These are phyloP conservation scores for Paramecium sonneborni DNA, from an alignment of 73 alveolate genomes.

Conservation along the genomic window DNA sequence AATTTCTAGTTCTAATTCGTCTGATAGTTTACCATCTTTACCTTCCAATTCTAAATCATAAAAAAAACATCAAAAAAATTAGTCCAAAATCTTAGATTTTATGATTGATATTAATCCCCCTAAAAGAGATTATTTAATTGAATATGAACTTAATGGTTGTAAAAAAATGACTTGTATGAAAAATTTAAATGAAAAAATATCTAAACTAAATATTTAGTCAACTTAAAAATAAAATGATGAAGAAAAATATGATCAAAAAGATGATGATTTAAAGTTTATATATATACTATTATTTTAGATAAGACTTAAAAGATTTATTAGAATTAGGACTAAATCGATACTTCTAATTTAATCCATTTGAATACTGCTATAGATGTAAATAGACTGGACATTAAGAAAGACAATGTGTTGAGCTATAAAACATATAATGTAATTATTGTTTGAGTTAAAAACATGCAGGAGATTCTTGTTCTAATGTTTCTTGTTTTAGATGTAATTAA, in stretches of 20 bases:
- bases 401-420: not conserved
- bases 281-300: not conserved
- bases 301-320: not conserved
- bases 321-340: not conserved
- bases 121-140: not conserved
- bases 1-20: not conserved
- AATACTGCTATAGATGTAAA: not conserved
- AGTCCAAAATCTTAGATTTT: not conserved
- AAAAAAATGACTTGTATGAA: not conserved
- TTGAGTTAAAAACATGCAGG: not conserved
- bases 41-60: not conserved
- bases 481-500: constrained; percentile 4
- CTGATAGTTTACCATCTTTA: not conserved
- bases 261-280: not conserved
- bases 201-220: not conserved
- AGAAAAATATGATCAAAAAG: not conserved
- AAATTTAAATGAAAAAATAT: not conserved
- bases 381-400: not conserved
- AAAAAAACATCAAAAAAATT: not conserved
- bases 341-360: not conserved
- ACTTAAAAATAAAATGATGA: not conserved
- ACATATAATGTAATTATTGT: not conserved
- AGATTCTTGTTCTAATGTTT: not conserved
- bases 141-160: not conserved
- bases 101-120: not conserved